phyloP scores from a whole-genome alignment of 495 filamentous ascomycete genomes.

The Daldinia concentrica region DNA sequence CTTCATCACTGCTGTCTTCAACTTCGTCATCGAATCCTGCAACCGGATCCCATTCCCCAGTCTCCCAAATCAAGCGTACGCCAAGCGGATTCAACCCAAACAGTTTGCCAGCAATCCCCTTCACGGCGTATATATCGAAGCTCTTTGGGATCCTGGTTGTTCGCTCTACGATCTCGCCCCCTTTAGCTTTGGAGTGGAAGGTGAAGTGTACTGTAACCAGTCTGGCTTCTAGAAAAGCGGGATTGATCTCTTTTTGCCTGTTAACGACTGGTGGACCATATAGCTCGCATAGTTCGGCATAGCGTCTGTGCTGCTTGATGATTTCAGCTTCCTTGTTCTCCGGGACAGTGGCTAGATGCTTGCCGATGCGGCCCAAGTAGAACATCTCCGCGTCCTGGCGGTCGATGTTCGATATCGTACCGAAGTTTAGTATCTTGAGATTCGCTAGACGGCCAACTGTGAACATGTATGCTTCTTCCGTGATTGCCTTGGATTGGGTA shows the following conservation, averaged over 20 bases:
- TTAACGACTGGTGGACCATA: conserved; percentile 73
- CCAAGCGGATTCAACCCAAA: conserved; percentile 71
- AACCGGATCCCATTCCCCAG: conserved; percentile 83
- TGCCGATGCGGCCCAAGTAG: conserved; percentile 83
- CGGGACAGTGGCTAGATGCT: conserved; percentile 71
- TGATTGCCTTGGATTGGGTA: conserved; percentile 48
- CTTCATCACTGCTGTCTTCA: conserved; percentile 65
- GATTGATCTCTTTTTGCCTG: conserved; percentile 63
- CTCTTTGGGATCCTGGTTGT: conserved; percentile 73
- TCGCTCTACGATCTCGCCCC: conserved; percentile 25
- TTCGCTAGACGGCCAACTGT: conserved; percentile 77
- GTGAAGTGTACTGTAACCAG: conserved; percentile 72
- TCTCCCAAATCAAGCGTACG: conserved; percentile 79
- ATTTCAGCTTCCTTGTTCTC: conserved; percentile 62
- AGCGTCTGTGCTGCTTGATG: conserved; percentile 72
- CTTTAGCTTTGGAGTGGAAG: conserved; percentile 45
- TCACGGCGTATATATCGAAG: conserved; percentile 81
- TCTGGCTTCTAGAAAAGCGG: conserved; percentile 76
- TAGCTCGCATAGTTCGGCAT: conserved; percentile 72
- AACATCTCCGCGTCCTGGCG: conserved; percentile 89
- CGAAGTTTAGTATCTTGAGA: conserved; percentile 80
- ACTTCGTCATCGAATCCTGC: conserved; percentile 68
- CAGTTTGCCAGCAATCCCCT: conserved; percentile 76
- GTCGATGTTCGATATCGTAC: conserved; percentile 73
- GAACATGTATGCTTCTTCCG: conserved; percentile 86